Evolutionary conservation across 495 filamentous ascomycete species (phyloP).

Genomic region (Neurospora hispaniola): DNA sequence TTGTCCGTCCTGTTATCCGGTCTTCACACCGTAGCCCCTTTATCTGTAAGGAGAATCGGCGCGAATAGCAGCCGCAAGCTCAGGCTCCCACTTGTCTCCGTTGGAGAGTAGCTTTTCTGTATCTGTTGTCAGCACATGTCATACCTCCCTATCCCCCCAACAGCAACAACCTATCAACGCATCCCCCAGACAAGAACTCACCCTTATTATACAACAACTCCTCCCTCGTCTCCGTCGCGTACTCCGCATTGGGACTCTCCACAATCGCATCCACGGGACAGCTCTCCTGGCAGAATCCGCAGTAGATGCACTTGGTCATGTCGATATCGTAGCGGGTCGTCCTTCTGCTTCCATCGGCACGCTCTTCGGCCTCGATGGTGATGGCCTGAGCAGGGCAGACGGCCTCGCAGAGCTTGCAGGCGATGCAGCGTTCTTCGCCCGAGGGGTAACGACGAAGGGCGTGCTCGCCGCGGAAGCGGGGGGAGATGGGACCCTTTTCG

Average conservation of each 20-base stretch:
- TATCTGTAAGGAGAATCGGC: conserved; percentile 87
- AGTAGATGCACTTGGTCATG: conserved; percentile 99
- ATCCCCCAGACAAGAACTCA: conserved; percentile 13
- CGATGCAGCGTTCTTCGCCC: conserved; percentile 96
- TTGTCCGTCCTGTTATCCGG: not conserved
- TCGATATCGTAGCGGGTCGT: conserved; percentile 98
- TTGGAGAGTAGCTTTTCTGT: conserved; percentile 66
- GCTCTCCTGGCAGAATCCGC: conserved; percentile 97
- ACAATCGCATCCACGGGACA: conserved; percentile 98
- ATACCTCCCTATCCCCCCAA: not conserved
- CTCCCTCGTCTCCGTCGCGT: conserved; percentile 93
- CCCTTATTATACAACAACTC: conserved; percentile 98
- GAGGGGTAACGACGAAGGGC: conserved; percentile 91
- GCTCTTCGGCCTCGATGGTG: conserved; percentile 97
- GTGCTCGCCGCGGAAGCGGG: conserved; percentile 95
- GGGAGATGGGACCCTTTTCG: conserved; percentile 97
- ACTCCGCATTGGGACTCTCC: conserved; percentile 93
- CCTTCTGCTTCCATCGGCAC: conserved; percentile 84
- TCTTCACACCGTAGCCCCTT: not conserved
- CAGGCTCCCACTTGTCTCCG: conserved; percentile 97
- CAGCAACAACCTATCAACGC: not conserved
- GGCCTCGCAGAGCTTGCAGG: conserved; percentile 98
- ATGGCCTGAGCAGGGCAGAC: conserved; percentile 94
- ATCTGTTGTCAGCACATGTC: conserved; percentile 5
- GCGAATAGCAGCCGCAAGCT: conserved; percentile 80